Evolutionary conservation across 2,329 filamentous ascomycete species (phyloP).

Genomic region (Plectosphaerella sp.): DNA sequence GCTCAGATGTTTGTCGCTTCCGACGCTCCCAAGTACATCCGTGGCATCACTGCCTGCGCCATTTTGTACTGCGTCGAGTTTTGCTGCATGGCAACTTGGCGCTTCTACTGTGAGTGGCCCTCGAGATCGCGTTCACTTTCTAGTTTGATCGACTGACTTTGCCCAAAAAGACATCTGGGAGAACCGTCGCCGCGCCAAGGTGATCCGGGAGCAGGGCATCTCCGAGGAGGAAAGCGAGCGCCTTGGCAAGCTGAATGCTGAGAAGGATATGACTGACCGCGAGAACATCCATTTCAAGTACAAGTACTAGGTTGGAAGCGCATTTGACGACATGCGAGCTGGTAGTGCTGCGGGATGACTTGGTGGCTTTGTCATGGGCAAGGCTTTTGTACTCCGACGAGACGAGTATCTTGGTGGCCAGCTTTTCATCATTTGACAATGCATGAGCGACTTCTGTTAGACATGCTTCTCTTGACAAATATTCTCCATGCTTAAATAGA

Average conservation of each 20-base stretch:
- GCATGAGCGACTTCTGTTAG: too few relatives aligned
- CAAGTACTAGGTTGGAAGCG: conserved; percentile 3
- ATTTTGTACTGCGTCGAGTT: conserved; percentile 20
- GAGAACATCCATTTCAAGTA: conserved; percentile 19
- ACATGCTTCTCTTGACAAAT: too few relatives aligned
- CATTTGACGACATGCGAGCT: too few relatives aligned
- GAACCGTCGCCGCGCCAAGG: conserved; percentile 16
- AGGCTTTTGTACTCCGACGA: too few relatives aligned
- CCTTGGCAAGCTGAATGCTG: conserved; percentile 19
- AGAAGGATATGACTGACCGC: conserved; percentile 17
- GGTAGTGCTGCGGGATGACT: too few relatives aligned
- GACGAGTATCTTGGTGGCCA: too few relatives aligned
- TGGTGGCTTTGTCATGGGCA: too few relatives aligned
- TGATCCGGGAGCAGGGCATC: conserved; percentile 16
- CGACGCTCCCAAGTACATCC: conserved; percentile 78
- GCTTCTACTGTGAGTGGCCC: conserved; percentile 16
- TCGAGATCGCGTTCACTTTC: background rate
- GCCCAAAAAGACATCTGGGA: conserved; percentile 18
- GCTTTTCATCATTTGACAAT: too few relatives aligned
- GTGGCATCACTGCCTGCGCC: conserved; percentile 23
- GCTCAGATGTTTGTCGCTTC: conserved; percentile 75
- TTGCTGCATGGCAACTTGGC: conserved; percentile 16
- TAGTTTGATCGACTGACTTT: background rate
- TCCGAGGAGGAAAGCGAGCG: conserved; percentile 18
- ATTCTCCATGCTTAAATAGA: too few relatives aligned